Percentiles rank a stretch among this genome's conserved stretches.
Evolutionary conservation across 768 basidiomycete genomes (phyloP).

Genomic region (Daedalea quercina): DNA sequence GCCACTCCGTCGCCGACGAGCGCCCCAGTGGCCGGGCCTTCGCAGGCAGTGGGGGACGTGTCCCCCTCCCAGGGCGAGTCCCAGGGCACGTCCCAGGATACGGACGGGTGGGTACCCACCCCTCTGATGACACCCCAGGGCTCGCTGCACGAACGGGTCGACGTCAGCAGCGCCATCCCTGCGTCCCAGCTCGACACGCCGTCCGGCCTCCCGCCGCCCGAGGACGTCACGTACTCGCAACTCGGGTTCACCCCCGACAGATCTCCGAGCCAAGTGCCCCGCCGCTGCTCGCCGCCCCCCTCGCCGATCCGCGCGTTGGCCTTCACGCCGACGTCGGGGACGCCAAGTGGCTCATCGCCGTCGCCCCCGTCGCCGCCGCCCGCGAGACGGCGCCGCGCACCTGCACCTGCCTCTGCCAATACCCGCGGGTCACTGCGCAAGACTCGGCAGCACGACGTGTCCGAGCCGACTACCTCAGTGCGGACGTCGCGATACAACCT

Average conservation of each 20-base stretch:
- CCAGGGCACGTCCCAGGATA: conserved; percentile 33
- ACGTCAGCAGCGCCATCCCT: conserved; percentile 27
- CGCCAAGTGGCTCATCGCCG: not conserved
- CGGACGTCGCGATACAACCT: conserved; percentile 19
- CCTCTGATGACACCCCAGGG: conserved; percentile 51
- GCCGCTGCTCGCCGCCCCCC: not conserved
- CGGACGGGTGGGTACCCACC: conserved; percentile 40
- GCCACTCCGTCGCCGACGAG: not conserved
- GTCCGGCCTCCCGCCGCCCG: conserved; percentile 16
- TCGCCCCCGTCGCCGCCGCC: not conserved
- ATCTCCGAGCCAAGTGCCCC: conserved; percentile 3
- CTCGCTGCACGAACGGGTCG: conserved; percentile 38
- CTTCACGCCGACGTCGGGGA: conserved; percentile 6
- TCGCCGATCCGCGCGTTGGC: not conserved
- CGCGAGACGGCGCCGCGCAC: not conserved
- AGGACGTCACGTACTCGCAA: conserved; percentile 31
- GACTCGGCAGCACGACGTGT: not conserved
- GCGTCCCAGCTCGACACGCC: conserved; percentile 31
- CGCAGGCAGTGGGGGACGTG: not conserved
- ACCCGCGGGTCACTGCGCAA: not conserved
- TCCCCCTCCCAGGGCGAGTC: conserved; percentile 5
- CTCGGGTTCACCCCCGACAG: conserved; percentile 25
- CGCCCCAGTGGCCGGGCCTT: not conserved
- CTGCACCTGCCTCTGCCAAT: not conserved
- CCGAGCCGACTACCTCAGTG: not conserved